Conservation (phyloP, 768 basidiomycete genomes). For the Pleurotus pulmonarius region DNA sequence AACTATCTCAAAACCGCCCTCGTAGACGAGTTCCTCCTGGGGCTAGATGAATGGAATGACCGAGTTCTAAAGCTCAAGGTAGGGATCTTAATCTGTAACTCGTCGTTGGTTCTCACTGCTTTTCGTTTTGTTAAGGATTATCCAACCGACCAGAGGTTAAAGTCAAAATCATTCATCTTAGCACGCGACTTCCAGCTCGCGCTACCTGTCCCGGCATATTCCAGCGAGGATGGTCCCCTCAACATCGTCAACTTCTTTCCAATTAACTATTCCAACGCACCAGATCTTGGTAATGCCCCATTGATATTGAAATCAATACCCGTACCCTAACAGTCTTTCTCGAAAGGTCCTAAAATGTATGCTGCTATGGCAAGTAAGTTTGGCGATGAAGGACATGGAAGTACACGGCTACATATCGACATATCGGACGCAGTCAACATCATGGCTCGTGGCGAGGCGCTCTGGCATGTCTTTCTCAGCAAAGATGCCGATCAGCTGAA, state of each 20-base stretch:
- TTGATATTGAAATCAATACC: background rate
- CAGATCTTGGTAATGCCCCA: background rate
- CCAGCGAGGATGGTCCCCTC: background rate
- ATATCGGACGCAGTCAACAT: too few species aligned
- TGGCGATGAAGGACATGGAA: too few species aligned
- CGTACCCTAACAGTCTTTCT: background rate
- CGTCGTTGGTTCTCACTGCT: too few species aligned
- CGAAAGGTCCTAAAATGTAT: background rate
- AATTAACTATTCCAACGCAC: background rate
- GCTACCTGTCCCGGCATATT: background rate
- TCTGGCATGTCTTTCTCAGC: too few species aligned
- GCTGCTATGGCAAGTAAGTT: background rate
- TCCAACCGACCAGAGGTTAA: background rate
- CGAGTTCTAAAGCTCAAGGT: too few species aligned
- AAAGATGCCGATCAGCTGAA: too few species aligned
- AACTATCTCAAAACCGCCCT: too few species aligned
- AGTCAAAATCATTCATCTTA: background rate
- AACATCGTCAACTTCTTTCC: background rate
- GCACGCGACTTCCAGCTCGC: background rate
- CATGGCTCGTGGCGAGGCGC: too few species aligned
- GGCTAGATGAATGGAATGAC: too few species aligned
- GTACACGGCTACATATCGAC: too few species aligned
- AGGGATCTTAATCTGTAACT: too few species aligned
- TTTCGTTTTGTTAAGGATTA: background rate
- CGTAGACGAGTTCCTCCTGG: too few species aligned